A percentile compares a stretch with the other conserved stretches of the same genome.
phyloP scores from a whole-genome alignment of 768 basidiomycete species.

The Crepidotus variabilis region DNA sequence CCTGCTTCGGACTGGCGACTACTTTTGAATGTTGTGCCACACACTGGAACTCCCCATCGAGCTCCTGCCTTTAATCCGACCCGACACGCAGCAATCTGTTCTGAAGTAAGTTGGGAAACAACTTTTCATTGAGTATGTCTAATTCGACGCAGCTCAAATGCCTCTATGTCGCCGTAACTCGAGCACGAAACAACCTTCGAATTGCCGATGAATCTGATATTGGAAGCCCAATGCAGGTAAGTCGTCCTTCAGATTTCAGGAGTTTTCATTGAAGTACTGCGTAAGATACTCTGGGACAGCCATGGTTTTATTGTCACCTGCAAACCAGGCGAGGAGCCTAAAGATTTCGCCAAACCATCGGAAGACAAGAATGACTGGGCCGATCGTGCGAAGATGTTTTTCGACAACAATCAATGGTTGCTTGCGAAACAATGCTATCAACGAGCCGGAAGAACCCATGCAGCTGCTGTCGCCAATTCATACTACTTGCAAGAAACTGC shows the following conservation, averaged over 20 bases:
- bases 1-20: constrained; percentile 57
- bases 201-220: constrained; percentile 59
- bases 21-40: constrained; percentile 39
- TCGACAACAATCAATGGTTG: constrained; percentile 39
- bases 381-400: constrained; percentile 28
- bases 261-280: neutral
- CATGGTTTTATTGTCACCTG: constrained; percentile 44
- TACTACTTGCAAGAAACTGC: constrained; percentile 53
- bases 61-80: constrained; percentile 47
- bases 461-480: constrained; percentile 45
- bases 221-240: constrained; percentile 54
- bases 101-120: constrained; percentile 40
- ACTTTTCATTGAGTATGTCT: neutral
- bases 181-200: constrained; percentile 69
- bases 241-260: constrained; percentile 7
- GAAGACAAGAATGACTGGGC: constrained; percentile 34
- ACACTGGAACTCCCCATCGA: constrained; percentile 6
- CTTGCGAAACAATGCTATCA: constrained; percentile 38
- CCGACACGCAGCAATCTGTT: constrained; percentile 53
- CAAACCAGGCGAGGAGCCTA: constrained; percentile 44
- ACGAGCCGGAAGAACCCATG: constrained; percentile 34
- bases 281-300: constrained; percentile 49
- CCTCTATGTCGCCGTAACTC: constrained; percentile 68
- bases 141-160: constrained; percentile 47
- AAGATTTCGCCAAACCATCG: constrained; percentile 52